Evolutionary conservation across 768 basidiomycete genomes (phyloP).

Genomic region (Termitomyces sp.): DNA sequence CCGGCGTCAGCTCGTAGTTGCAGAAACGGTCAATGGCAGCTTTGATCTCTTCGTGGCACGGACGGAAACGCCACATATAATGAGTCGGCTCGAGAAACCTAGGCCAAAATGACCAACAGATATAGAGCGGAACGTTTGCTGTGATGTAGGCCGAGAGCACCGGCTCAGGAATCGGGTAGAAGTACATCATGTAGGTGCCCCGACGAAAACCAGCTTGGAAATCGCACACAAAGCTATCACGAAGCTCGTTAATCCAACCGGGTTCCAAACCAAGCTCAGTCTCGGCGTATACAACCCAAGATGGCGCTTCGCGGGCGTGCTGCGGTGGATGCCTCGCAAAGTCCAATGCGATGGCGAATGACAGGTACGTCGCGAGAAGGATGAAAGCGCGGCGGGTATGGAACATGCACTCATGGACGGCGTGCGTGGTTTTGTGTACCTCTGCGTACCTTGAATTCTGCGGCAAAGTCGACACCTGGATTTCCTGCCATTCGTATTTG

Average conservation of each 20-base stretch:
- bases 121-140: background rate
- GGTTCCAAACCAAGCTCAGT: background rate
- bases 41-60: background rate
- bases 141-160: background rate
- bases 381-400: background rate
- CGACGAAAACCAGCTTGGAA: background rate
- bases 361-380: background rate
- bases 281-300: background rate
- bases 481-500: too few relatives aligned
- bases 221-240: background rate
- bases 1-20: background rate
- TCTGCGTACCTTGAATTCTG: too few relatives aligned
- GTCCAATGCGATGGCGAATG: background rate
- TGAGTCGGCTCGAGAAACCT: background rate
- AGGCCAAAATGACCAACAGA: background rate
- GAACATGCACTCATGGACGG: too few relatives aligned
- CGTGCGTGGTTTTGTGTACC: too few relatives aligned
- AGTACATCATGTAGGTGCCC: background rate
- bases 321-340: background rate
- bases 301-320: background rate
- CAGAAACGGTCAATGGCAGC: background rate
- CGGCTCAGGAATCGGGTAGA: too few relatives aligned
- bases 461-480: too few relatives aligned
- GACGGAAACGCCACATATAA: background rate
- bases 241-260: background rate